Evolutionary conservation across 75 land plant species (phyloP), one percentile per base, ranked within the genome.

Genomic region (Gnetum montanum): DNA sequence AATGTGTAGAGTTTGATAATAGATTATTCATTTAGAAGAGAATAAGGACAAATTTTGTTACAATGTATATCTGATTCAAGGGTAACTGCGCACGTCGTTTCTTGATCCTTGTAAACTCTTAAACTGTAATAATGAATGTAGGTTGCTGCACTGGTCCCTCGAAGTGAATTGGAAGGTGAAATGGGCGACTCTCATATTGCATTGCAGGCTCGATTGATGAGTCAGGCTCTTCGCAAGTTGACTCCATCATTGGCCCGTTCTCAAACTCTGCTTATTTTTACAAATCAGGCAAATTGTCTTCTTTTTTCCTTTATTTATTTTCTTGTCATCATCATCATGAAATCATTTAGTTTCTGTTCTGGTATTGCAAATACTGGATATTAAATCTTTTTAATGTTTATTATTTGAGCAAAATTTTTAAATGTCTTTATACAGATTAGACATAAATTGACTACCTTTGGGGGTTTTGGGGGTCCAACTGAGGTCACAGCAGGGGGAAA

Each of bases 111-210:
- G n/a, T n/a, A n/a, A n/a, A n/a, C n/a, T n/a, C n/a, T n/a, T n/a
- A n/a, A n/a, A n/a, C n/a, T 34, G 28, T 33, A 18, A 20, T 49
- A 16, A 31, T 24, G 8, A 22, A 36, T 46, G n/a, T 59, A 94
- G 98, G 98, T 94, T 16, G 98, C 98, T 25, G 98, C 98, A 25
- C 76, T 94, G 15, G 98, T 90, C 28, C 96, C 98, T 36, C 74
- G 75, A 66, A 76, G 68, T 58, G 98, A 94, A 66, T 91, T 94
- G 50, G 98, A 90, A 62, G 98, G 98, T 63, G 91, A 90, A 56
- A 90, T 94, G 98, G 96, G 98, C 19, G 98, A 94, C 64, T 71
- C 87, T 41, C 96, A 89, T 37, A 83, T 83, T 91, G 85, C 96
- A 31, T 72, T 90, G 70, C 96, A 88, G 74, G 87, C 98, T 48